Evolutionary conservation across 1,284 basidiomycete species (phyloP), one percentile per base, ranked within the genome.

Genomic region (Inonotus obliquus): DNA sequence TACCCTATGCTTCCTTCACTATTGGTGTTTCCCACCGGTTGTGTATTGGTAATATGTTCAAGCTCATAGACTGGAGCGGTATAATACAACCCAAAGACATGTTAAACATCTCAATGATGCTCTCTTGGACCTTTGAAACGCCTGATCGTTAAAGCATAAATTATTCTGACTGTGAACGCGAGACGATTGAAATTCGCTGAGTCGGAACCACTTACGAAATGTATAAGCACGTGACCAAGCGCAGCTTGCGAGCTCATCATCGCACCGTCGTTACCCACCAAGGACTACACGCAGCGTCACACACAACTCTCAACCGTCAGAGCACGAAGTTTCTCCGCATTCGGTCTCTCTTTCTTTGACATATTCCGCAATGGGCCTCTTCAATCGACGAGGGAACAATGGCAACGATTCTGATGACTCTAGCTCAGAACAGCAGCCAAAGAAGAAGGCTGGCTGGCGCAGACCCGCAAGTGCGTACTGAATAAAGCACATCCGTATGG

Each of bases 401-500:
- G 69, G 71, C 29, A 51, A 59, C 4, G 51, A 54, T 17, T 23
- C 38, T 17, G 41, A 44, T 21, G 41, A 44, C 41, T 60, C 59
- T 25, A 54, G 21, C n/a, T 67, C 56, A 3, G 60, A 63, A 4
- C 70, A 72, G 14, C 70, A 72, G 17, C 87, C 88, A 75, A 91
- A 93, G 77, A 91, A 94, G 72, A 94, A 95, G 78, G 89, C 89
- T 63, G 89, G 84, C 72, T 94, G 91, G 83, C 85, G 86, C 73
- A 79, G 91, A 59, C 94, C 94, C 63, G 94, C 94, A 51, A 96
- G 94, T 94, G 68, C 70, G 91, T 84, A 47, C 55, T 32, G 5
- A 49, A 41, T 19, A n/a, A n/a, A 32, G 47, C 19, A 19, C 27
- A 29, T 38, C 53, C n/a, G 21, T 53, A 29, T n/a, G 23, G 32